These are phyloP conservation scores for Excoecaria cochinchinensis DNA, from an alignment of 345 rosid genomes.

Conservation along the genomic window DNA sequence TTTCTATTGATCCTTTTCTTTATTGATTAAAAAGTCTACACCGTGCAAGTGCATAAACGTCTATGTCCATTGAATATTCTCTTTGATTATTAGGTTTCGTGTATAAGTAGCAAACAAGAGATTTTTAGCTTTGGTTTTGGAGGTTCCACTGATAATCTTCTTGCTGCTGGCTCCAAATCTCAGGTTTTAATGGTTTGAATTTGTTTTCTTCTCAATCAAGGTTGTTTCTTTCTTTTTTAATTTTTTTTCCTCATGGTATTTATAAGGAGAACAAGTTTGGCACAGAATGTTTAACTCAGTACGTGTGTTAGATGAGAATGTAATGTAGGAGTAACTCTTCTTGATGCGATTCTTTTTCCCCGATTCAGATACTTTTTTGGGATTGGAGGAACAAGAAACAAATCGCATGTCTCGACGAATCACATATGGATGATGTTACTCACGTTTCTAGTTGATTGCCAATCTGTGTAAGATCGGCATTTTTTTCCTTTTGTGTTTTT, in stretches of 20 bases:
- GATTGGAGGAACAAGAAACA: constrained; percentile 95
- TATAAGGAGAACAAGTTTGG: too few relatives aligned
- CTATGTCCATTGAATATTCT: not conserved
- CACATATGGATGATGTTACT: constrained; percentile 85
- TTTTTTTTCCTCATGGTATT: not conserved
- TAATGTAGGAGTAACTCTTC: not conserved
- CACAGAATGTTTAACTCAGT: not conserved
- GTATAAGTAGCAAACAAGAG: constrained; percentile 43
- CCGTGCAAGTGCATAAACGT: too few relatives aligned
- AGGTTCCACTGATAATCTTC: constrained; percentile 62
- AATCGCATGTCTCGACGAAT: constrained; percentile 89
- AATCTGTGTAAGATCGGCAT: not conserved
- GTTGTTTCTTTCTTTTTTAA: not conserved
- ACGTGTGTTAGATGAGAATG: not conserved
- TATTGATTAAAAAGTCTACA: not conserved
- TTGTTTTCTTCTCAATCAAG: not conserved
- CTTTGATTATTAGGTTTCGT: constrained; percentile 51
- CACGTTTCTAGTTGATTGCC: constrained; percentile 47
- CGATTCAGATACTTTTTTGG: constrained; percentile 67
- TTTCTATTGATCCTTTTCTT: too few relatives aligned
- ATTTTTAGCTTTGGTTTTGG: constrained; percentile 82
- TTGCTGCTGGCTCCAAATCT: constrained; percentile 83
- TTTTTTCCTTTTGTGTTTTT: not conserved
- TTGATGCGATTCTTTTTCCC: not conserved
- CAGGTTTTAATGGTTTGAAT: constrained; percentile 46